Base-by-base conservation (phyloP, 2,329 filamentous ascomycete genomes). In the Magnaporthiopsis incrustans region DNA sequence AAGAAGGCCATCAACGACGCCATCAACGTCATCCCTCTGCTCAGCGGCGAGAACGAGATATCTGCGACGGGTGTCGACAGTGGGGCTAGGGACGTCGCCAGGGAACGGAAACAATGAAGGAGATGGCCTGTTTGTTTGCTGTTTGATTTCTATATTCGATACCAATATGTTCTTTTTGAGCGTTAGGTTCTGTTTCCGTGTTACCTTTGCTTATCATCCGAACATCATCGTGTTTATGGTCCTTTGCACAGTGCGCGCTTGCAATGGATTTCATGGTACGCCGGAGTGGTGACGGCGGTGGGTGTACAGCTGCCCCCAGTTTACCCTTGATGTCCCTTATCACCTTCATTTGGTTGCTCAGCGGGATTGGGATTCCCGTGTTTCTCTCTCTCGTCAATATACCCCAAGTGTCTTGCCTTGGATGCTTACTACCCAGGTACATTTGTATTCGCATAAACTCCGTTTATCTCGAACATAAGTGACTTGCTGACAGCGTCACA, bases 21-120 rank as follows among this genome's bases (percentile, higher is more conserved):
- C 60, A 71, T 88, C 2, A 85, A 87, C 66, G 76, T 78, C 25
- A 87, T 88, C 60, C 85, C 85, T 2, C 72, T 87, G 35, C 74
- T 89, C 22, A 79, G 75, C 44, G 82, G 83, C 22, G 80, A 84
- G 63, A 70, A 71, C 57, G 69, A 68, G 58, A 63, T 64, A 33
- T 65, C 66, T 22, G 68, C 69, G 2, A 67, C 67, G 15, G 70
- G 70, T 6, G 67, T 66, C 38, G 71, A 74, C 38, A 68, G 80
- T 50, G 81, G 76, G 1, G 76, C 76, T n/a, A 79, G 74, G 65
- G 78, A 82, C 67, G 73, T 77, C 7, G 76, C 79, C 3, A 77
- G 79, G 44, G 81, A 82, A 77, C 64, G 84, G 66, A 57, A 65
- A 35, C 61, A 27, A n/a, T 60, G 18, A 14, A 26, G 60, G 60